phyloP scores from a whole-genome alignment of 768 basidiomycete genomes.

The Boletellus ananiceps region DNA sequence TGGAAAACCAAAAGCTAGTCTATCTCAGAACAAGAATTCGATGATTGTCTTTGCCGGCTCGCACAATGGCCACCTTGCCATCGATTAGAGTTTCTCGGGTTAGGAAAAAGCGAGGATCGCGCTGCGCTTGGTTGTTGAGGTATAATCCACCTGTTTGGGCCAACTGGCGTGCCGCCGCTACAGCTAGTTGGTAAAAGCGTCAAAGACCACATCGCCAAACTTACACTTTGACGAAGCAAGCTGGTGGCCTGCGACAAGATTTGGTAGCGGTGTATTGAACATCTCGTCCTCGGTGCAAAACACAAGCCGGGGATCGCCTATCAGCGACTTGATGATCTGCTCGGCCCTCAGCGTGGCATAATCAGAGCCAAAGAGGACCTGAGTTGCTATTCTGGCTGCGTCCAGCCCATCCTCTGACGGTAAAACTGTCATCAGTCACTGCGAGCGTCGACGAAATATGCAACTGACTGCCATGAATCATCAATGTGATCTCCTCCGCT shows the following conservation, averaged over 20 bases:
- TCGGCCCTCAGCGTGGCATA: slow-evolving; percentile 44
- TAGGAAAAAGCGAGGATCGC: slow-evolving; percentile 45
- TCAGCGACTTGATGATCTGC: slow-evolving; percentile 58
- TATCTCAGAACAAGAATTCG: slow-evolving; percentile 45
- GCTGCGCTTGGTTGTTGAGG: slow-evolving; percentile 58
- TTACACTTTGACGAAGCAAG: slow-evolving; percentile 62
- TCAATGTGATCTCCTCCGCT: slow-evolving; percentile 55
- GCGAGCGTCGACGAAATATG: background rate
- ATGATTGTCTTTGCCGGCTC: slow-evolving; percentile 72
- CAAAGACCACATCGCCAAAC: slow-evolving; percentile 19
- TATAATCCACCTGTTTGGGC: slow-evolving; percentile 66
- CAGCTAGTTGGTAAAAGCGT: slow-evolving; percentile 5
- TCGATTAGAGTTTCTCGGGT: slow-evolving; percentile 51
- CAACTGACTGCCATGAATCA: slow-evolving; percentile 53
- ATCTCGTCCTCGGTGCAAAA: slow-evolving; percentile 49
- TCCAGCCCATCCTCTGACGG: slow-evolving; percentile 36
- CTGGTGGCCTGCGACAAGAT: slow-evolving; percentile 55
- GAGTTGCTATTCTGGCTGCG: slow-evolving; percentile 42
- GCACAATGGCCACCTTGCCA: slow-evolving; percentile 55
- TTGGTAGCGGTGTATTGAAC: slow-evolving; percentile 48
- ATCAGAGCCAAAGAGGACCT: slow-evolving; percentile 41
- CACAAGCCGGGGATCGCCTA: slow-evolving; percentile 61
- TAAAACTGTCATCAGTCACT: slow-evolving; percentile 1
- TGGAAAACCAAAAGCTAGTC: background rate
- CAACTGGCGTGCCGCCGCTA: slow-evolving; percentile 64